Evolutionary conservation across 225 moss, liverwort and hornwort genomes (phyloP).

Genomic region (Thuidium tamariscinum): DNA sequence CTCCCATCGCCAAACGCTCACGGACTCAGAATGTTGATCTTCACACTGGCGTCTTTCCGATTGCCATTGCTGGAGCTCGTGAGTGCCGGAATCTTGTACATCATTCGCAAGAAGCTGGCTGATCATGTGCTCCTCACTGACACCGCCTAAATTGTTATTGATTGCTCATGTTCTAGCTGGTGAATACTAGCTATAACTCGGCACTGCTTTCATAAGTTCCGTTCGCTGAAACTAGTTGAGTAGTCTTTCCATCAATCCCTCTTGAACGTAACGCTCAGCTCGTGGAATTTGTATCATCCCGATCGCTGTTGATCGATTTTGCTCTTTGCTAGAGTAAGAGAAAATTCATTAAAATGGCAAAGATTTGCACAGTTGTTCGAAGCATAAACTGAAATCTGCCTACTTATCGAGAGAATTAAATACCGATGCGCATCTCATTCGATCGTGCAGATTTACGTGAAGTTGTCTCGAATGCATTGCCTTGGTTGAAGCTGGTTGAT

Average conservation of each 20-base stretch:
- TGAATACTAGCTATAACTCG: no score
- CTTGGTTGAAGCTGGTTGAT: not conserved
- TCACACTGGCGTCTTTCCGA: not conserved
- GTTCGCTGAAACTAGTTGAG: no score
- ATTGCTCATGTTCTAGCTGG: not conserved
- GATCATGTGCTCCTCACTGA: no score
- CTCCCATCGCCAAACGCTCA: not conserved
- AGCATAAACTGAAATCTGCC: not conserved
- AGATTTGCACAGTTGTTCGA: not conserved
- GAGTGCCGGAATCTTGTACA: not conserved
- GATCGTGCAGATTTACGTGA: not conserved
- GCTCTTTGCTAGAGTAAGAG: not conserved
- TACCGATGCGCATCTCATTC: not conserved
- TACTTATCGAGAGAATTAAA: not conserved
- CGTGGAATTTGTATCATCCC: not conserved
- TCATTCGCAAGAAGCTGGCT: not conserved
- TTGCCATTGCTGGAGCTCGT: not conserved
- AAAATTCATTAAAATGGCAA: no score
- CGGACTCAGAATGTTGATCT: not conserved
- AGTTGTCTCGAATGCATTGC: not conserved
- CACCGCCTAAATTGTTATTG: not conserved
- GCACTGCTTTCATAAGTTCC: no score
- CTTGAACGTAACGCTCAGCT: not conserved
- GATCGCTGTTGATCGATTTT: not conserved
- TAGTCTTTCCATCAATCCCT: no score